Evolutionary conservation across 495 filamentous ascomycete genomes (phyloP), one percentile per base, ranked within the genome.

Genomic region (Talaromyces trachyspermus): DNA sequence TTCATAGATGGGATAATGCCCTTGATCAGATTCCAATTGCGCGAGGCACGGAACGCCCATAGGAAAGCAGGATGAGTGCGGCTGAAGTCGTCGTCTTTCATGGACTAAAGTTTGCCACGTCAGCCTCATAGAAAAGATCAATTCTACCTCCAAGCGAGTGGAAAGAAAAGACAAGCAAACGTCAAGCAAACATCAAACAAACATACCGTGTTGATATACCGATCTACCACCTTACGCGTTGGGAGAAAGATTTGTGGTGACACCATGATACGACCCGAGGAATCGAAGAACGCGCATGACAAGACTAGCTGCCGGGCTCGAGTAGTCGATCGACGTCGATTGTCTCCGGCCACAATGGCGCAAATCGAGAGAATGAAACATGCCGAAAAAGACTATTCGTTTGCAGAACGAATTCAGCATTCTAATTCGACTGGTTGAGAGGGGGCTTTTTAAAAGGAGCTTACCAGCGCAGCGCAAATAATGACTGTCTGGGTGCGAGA

Each of bases 41-140:
- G 76, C 27, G 83, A 84, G 10, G 86, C 85, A 46, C 85, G 77
- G 58, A 86, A 94, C 38, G 89, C 77, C 89, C 89, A 95, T 23
- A 89, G 79, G 60, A 92, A 95, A 9, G 88, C 79, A 2, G 85
- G 80, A 57, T 95, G 88, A 11, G 76, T 76, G 32, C 82, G 80
- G 26, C 79, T 80, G 54, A 95, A 88, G 23, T 79, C 75, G 42
- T 95, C 88, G 44, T 86, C 77, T 50, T 64, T 65, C 50, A 85
- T 83, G 2, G 79, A 81, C 76, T 82, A 54, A 42, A 43, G 15
- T 38, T 4, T 39, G 39, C 25, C 43, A 8, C 24, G 19, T 20
- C 15, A 25, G 14, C 12, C 30, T n/a, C n/a, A n/a, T n/a, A n/a
- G n/a, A n/a, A n/a, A n/a, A n/a, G n/a, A n/a, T n/a, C n/a, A n/a